Evolutionary conservation across 768 basidiomycete genomes (phyloP), one percentile per base, ranked within the genome.

Genomic region (Daedalea quercina): DNA sequence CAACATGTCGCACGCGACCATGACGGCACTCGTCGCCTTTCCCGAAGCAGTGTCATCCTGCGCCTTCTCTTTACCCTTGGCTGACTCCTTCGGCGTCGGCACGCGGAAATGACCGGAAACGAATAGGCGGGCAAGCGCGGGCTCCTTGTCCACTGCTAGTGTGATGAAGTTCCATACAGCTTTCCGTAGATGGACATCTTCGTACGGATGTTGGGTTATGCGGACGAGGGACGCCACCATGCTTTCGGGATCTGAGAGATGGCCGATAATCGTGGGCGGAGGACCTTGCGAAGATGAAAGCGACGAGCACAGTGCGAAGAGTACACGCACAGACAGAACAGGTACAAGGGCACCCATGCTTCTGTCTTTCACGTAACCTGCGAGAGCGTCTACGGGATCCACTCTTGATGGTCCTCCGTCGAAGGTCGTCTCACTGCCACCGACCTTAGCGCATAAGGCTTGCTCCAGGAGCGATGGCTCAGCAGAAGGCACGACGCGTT

Each of bases 121-220:
- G 54, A 94, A 84, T 24, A 96, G 72, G 50, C 82, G 76, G 1
- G 87, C 84, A 3, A 95, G 73, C 0, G 94, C 91, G 0, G 94
- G 92, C 63, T 94, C 92, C 55, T 85, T 86, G 60, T 90, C 84
- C 13, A 94, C 81, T 1, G 89, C 85, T 17, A 90, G 74, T 0
- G 87, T 71, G 35, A 95, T 83, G 57, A 95, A 86, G 56, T 78
- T 79, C 94, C 94, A 97, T 4, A 90, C 81, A 0, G 86, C 79
- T 47, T 78, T 84, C 19, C 87, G 82, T 28, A 90, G 75, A 8
- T 76, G 63, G 19, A 84, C 72, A 41, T 92, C 90, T 26, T 91
- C 86, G 57, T 87, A 90, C 0, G 90, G 88, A 62, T 91, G 85
- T 51, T 83, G 80, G 6, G 87, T 73, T 33, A 91, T 85, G 20